Conservation (phyloP, 176 grass and related monocot genomes). For the Oryza nivara region DNA sequence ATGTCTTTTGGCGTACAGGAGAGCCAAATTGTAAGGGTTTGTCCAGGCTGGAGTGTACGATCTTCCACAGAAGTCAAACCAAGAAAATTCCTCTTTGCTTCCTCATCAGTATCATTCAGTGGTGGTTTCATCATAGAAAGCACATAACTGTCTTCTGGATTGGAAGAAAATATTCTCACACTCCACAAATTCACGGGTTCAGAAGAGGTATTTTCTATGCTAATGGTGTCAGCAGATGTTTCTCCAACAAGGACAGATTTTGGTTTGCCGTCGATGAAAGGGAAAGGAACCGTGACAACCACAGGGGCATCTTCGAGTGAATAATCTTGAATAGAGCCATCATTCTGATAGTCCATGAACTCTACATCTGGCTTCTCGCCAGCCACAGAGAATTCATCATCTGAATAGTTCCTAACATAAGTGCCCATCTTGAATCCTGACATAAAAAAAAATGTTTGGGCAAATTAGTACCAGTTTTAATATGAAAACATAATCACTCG, state of each 20-base stretch:
- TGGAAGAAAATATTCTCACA: conserved; percentile 87
- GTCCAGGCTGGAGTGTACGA: conserved; percentile 65
- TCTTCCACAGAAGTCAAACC: conserved; percentile 75
- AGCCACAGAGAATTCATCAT: conserved; percentile 69
- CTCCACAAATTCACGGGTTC: conserved; percentile 75
- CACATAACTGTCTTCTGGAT: conserved; percentile 79
- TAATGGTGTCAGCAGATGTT: conserved; percentile 62
- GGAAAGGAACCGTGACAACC: conserved; percentile 68
- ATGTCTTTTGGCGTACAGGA: conserved; percentile 93
- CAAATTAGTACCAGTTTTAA: background rate
- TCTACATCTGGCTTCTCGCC: conserved; percentile 83
- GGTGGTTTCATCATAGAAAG: conserved; percentile 90
- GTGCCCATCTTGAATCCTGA: conserved; percentile 57
- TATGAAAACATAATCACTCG: background rate
- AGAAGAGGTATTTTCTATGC: conserved; percentile 59
- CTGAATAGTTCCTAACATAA: conserved; percentile 43
- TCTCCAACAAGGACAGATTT: conserved; percentile 73
- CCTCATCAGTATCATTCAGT: conserved; percentile 51
- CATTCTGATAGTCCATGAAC: conserved; percentile 86
- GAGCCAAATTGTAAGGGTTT: conserved; percentile 82
- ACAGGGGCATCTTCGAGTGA: conserved; percentile 61
- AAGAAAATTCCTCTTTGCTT: conserved; percentile 53
- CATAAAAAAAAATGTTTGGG: background rate
- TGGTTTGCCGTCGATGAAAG: conserved; percentile 66
- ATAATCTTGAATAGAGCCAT: conserved; percentile 63